These are phyloP conservation scores for Hymenoscyphus albidus DNA, from an alignment of 2,329 filamentous ascomycete genomes.

Conservation along the genomic window DNA sequence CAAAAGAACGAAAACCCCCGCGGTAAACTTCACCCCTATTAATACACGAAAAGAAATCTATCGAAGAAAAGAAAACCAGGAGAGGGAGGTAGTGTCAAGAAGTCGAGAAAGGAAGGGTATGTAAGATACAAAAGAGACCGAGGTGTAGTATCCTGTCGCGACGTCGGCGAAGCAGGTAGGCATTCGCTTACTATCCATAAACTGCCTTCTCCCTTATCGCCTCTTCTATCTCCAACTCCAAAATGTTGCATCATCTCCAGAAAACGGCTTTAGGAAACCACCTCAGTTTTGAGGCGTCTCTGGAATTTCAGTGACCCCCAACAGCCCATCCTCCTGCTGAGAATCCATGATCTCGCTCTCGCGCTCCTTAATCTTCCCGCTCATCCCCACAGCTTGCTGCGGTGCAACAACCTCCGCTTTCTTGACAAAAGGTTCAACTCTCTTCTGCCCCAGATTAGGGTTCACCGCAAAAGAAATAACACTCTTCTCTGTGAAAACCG, in stretches of 20 bases:
- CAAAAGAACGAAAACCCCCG: background rate
- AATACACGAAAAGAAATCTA: slow-evolving; percentile 3
- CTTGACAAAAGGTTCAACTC: too few species aligned
- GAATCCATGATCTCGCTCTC: slow-evolving; percentile 4
- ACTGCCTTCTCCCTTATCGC: too few species aligned
- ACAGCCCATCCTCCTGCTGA: background rate
- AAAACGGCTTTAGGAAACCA: background rate
- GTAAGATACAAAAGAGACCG: too few species aligned
- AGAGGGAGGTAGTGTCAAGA: background rate
- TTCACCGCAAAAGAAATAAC: slow-evolving; percentile 32
- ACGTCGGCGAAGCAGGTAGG: too few species aligned
- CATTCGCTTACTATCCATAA: too few species aligned
- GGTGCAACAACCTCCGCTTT: too few species aligned
- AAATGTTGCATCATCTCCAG: too few species aligned
- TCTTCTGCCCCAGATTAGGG: slow-evolving; percentile 8
- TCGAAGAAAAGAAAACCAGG: background rate
- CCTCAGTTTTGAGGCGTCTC: slow-evolving; percentile 33
- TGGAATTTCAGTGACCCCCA: slow-evolving; percentile 36
- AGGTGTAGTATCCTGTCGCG: too few species aligned
- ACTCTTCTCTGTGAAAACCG: slow-evolving; percentile 33
- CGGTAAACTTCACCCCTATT: background rate
- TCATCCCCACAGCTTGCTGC: too few species aligned
- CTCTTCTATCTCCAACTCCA: too few species aligned
- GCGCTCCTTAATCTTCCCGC: too few species aligned
- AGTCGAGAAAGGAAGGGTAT: too few species aligned